These are phyloP conservation scores for Phialophora macrospora DNA, from an alignment of 2,329 filamentous ascomycete species.

Conservation along the genomic window DNA sequence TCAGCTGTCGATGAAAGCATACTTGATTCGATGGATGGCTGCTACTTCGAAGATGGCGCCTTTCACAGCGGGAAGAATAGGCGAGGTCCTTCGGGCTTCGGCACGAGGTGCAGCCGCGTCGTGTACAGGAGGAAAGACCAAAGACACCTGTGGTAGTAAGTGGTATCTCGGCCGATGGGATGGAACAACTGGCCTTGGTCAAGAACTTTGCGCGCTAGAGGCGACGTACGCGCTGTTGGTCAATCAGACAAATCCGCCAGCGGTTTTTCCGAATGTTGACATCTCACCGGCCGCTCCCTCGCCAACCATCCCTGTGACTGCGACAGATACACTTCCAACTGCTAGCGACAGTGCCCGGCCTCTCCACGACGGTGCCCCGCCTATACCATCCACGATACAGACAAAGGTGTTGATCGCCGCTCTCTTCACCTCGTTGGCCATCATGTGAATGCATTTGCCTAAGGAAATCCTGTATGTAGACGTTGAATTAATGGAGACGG, in stretches of 20 bases:
- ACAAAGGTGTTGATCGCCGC: conserved; percentile 25
- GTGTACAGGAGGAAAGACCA: conserved; percentile 64
- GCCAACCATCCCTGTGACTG: conserved; percentile 22
- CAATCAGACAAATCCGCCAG: conserved; percentile 37
- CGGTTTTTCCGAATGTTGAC: conserved; percentile 23
- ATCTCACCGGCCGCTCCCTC: conserved; percentile 25
- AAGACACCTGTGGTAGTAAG: conserved; percentile 66
- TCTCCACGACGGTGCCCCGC: conserved; percentile 28
- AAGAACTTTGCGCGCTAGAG: conserved; percentile 71
- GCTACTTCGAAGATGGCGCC: conserved; percentile 66
- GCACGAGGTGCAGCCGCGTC: conserved; percentile 62
- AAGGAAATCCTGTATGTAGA: not conserved
- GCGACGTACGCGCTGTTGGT: conserved; percentile 51
- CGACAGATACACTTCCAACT: conserved; percentile 18
- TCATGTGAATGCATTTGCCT: not conserved
- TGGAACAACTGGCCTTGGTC: conserved; percentile 65
- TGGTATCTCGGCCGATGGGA: conserved; percentile 64
- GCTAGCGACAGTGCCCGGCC: conserved; percentile 26
- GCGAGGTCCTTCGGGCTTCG: conserved; percentile 63
- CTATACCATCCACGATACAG: conserved; percentile 12
- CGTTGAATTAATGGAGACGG: not conserved
- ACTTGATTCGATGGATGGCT: conserved; percentile 69
- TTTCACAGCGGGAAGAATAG: conserved; percentile 59
- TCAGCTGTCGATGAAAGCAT: conserved; percentile 74
- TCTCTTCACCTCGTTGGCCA: conserved; percentile 18